Base-by-base conservation (phyloP, 2,329 filamentous ascomycete species). In the Alternaria gaisen region DNA sequence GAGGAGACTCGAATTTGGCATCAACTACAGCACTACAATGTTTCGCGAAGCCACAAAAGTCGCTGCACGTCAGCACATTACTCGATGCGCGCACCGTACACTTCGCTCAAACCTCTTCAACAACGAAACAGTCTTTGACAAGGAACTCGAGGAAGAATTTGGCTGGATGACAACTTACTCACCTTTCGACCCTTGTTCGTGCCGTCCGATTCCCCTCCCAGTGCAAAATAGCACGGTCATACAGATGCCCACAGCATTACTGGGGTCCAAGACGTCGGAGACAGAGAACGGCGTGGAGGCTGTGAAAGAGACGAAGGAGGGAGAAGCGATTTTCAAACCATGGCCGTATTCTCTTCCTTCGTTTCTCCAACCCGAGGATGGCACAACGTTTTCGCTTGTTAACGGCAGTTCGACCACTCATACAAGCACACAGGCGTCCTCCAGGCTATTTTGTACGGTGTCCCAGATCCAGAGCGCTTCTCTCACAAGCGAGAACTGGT, bases 321-420 rank as follows among this genome's bases (percentile, higher is more conserved):
- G 10, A 20, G 30, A 24, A 24, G 46, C 22, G 22, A 8, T 9
- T 8, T 50, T 24, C n/a, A 58, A 48, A 34, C 55, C 60, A 3
- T 65, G 63, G 65, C 63, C 56, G n/a, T 67, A 60, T 53, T 53
- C 11, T 3, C 62, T 68, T 3, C 67, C 65, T 1, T 28, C 8
- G 2, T 41, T 44, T 11, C 54, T 71, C 26, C 53, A 34, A 34
- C 68, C 65, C 5, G 38, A 55, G 10, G 28, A 34, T 18, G 63
- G 63, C 2, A 70, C 68, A 8, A 70, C 65, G 30, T 70, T 62
- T 40, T 58, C 42, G 26, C 12, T 44, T 43, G 42, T 57, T 24
- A 43, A 42, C 7, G 26, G 22, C 30, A 24, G 30, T 50, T 16
- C 20, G 9, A 60, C 40, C 36, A 20, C 52, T 24, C 8, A 24